These are phyloP conservation scores for Citrus trifoliata DNA, from an alignment of 345 rosid genomes.

Conservation along the genomic window DNA sequence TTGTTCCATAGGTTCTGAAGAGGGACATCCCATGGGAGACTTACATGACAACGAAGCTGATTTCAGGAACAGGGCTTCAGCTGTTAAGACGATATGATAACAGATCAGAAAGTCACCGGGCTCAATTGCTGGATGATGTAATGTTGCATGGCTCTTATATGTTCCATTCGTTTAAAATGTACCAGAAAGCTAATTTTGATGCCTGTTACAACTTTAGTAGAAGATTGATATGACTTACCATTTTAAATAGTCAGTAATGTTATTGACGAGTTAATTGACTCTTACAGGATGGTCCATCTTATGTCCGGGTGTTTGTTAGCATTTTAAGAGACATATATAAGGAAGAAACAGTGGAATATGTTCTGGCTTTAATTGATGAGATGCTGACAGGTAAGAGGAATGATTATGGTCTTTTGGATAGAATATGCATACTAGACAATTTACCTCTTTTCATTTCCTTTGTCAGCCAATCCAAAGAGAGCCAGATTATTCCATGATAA, in stretches of 20 bases:
- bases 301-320: slow-evolving; percentile 77
- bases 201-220: not conserved
- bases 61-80: slow-evolving; percentile 84
- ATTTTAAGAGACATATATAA: slow-evolving; percentile 83
- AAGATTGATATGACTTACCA: not conserved
- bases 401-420: not conserved
- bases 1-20: slow-evolving; percentile 59
- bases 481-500: slow-evolving; percentile 86
- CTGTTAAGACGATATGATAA: slow-evolving; percentile 85
- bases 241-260: not conserved
- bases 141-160: not conserved
- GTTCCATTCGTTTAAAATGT: not conserved
- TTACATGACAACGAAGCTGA: slow-evolving; percentile 89
- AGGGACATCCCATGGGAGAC: slow-evolving; percentile 99
- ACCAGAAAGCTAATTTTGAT: not conserved
- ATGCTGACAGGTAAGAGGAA: slow-evolving; percentile 66
- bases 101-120: slow-evolving; percentile 68
- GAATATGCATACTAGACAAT: not conserved
- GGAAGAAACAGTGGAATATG: slow-evolving; percentile 98
- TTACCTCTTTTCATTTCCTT: slow-evolving; percentile 28
- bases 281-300: slow-evolving; percentile 93
- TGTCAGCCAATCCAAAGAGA: slow-evolving; percentile 83
- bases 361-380: slow-evolving; percentile 87
- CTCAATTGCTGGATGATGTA: slow-evolving; percentile 90
- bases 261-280: slow-evolving; percentile 10